Base-by-base conservation (phyloP, 768 basidiomycete species). In the Boletus rex-veris region DNA sequence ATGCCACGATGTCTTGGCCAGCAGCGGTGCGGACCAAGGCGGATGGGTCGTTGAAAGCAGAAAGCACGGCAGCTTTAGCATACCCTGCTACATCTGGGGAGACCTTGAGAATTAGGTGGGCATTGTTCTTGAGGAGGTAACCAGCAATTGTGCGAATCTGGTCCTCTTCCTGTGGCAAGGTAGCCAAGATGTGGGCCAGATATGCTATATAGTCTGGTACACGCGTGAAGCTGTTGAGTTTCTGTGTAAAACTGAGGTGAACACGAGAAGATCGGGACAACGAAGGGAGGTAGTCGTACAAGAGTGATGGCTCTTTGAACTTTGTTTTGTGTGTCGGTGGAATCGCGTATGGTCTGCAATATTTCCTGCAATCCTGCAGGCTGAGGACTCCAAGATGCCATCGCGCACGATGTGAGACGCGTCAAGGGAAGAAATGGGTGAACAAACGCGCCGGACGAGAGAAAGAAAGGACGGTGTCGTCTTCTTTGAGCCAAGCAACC, bases 81-180 rank as follows among this genome's bases (percentile, higher is more conserved):
- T 85, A 90, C 45, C 82, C 76, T 30, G 81, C 77, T 19, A 93
- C 87, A 44, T 85, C 81, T 16, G 79, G 76, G 21, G 84, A 75
- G 7, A 84, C 80, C 44, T 77, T 79, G 50, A 93, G 77, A 67
- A 94, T 85, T 59, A 88, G 80, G 53, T 85, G 81, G 41, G 91
- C 82, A 64, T 93, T 94, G 73, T 99, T 98, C 84, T 99, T 99
- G 72, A 99, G 84, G 21, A 98, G 79, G 64, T 98, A 91, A 40
- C 96, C 96, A 24, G 96, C 95, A 75, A 98, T 95, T 54, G 92
- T 90, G 48, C 96, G 85, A 70, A 96, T 92, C 46, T 90, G 88
- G 68, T 92, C 93, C 67, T 94, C 88, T 74, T 98, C 93, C 55
- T 82, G 78, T 2, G 86, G 79, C 77, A 90, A 74, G 42, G 80